Evolutionary conservation across 106 monocot species (phyloP), one percentile per base, ranked within the genome.

Genomic region (Acanthochlamys bracteata): DNA sequence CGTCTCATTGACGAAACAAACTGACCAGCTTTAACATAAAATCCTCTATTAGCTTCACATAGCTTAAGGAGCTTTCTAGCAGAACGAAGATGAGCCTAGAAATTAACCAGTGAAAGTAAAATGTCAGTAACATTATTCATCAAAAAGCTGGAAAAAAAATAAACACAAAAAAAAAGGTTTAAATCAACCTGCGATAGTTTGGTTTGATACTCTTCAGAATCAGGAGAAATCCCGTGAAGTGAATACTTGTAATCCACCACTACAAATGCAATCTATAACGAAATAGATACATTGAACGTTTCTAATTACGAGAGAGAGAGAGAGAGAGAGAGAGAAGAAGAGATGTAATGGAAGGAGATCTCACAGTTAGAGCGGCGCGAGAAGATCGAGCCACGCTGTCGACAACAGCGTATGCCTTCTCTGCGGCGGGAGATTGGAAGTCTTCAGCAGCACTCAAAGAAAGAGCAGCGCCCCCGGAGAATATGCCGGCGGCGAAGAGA

Each of bases 21-120:
- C 60, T 98, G 96, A 67, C 96, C 96, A 65, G 96, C 91, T 71
- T 98, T 98, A 42, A 98, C 88, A 79, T 98, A 98, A 70, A 98
- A 91, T 13, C 96, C 96, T 71, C 75, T 83, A 74, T 98, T 98
- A 21, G 72, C 60, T 88, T 98, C 91, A 73, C 96, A 91, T 39
- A 98, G 69, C 63, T 77, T 83, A 47, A 91, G 79, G 26, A 98
- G 64, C 73, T 80, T 98, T 72, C 71, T 88, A 25, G 96, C 88
- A 15, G 96, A 85, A 40, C 96, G 79, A 47, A 83, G 70, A 85
- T 98, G 91, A 59, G 91, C 75, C 96, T 98, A 53, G 8, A 66
- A 15, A 55, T n/a, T 55, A 55, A 55, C 19, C 7, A 55, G 10
- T 55, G 7, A 9, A 55, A 55, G 55, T 55, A n/a, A 55, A 17